These are phyloP conservation scores for Quercus parvula DNA, from an alignment of 306 rosid genomes.

Conservation along the genomic window DNA sequence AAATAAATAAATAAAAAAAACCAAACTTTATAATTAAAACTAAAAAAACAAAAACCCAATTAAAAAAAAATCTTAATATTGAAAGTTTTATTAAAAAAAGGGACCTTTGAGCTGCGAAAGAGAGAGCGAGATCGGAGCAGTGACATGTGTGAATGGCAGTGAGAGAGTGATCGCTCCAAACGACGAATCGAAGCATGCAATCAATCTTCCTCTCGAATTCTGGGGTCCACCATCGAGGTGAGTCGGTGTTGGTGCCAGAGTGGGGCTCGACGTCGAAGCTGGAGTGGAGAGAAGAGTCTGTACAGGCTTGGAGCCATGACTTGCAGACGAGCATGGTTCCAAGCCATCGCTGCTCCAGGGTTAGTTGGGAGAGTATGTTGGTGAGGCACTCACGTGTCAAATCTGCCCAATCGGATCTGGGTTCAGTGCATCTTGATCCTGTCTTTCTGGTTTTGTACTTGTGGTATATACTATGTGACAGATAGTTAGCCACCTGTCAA, in stretches of 20 bases:
- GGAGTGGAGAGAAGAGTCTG: conserved; percentile 61
- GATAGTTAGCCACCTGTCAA: too few relatives aligned
- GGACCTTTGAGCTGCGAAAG: conserved; percentile 64
- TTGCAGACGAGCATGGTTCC: conserved; percentile 75
- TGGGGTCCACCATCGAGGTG: conserved; percentile 59
- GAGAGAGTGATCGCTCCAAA: conserved; percentile 52
- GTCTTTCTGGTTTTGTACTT: too few relatives aligned
- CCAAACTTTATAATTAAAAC: neutral
- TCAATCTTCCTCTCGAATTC: conserved; percentile 63
- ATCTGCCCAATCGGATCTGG: conserved; percentile 57
- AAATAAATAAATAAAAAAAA: neutral
- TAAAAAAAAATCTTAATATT: neutral
- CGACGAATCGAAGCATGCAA: conserved; percentile 65
- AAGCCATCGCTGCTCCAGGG: conserved; percentile 65
- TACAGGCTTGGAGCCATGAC: conserved; percentile 64
- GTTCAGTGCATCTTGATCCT: neutral
- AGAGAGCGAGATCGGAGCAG: conserved; percentile 68
- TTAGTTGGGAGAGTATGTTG: conserved; percentile 70
- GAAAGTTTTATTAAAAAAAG: neutral
- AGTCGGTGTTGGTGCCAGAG: conserved; percentile 41
- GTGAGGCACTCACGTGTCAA: conserved; percentile 71
- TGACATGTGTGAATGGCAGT: conserved; percentile 58
- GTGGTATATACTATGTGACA: too few relatives aligned
- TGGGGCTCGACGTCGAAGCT: conserved; percentile 56
- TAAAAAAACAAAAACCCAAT: neutral